A percentile compares a stretch with the other conserved stretches of the same genome.
Evolutionary conservation across 192 early-diverging fungal genomes (phyloP).

Genomic region (Linnemannia elongata): DNA sequence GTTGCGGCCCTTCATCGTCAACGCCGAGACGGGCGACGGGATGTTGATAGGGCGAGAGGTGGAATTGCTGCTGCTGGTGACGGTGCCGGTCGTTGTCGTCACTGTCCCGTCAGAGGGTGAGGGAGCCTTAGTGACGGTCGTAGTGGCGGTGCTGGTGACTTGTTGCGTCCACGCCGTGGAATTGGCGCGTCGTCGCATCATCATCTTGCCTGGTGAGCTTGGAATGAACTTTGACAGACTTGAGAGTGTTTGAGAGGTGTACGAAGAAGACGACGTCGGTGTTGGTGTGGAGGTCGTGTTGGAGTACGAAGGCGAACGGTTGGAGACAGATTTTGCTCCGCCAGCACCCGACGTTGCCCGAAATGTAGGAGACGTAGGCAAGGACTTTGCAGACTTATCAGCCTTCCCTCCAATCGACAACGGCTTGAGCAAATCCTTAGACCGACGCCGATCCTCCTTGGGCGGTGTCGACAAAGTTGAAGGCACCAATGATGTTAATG

Average conservation of each 20-base stretch:
- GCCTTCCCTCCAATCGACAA: background rate
- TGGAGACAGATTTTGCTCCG: background rate
- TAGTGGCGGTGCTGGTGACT: background rate
- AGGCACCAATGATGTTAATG: background rate
- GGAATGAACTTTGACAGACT: constrained; percentile 40
- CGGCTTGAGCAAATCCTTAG: background rate
- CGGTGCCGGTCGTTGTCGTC: background rate
- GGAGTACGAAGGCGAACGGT: background rate
- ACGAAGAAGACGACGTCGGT: background rate
- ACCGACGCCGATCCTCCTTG: background rate
- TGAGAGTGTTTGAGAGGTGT: constrained; percentile 5
- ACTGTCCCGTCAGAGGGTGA: background rate
- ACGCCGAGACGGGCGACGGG: background rate
- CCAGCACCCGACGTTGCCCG: no score
- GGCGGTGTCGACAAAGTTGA: background rate
- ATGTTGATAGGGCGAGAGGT: background rate
- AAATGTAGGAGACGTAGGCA: background rate
- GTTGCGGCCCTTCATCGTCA: constrained; percentile 21
- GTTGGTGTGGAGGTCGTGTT: background rate
- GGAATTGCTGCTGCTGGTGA: background rate
- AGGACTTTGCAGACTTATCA: background rate
- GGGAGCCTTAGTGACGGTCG: background rate
- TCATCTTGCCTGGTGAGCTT: constrained; percentile 11
- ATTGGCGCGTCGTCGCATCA: constrained; percentile 27
- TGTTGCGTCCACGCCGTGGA: background rate